Evolutionary conservation across 768 basidiomycete species (phyloP), one percentile per base, ranked within the genome.

Genomic region (Tulasnella sp.): DNA sequence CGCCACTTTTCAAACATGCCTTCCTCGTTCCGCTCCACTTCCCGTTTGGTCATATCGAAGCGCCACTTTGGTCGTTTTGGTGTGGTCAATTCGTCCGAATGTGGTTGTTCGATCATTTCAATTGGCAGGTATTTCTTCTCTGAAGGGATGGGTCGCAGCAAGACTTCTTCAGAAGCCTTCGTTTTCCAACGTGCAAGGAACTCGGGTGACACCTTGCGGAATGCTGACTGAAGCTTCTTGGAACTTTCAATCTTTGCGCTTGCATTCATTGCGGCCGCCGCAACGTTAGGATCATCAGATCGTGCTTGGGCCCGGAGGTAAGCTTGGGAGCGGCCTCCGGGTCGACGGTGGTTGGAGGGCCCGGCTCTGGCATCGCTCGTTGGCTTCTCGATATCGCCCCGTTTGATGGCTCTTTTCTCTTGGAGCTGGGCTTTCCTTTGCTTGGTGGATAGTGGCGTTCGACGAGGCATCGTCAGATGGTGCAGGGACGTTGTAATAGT

Each of bases 11-110:
- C 76, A 70, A 90, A 93, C 36, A 81, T 43, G 0, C 82, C 88
- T 65, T 90, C 86, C 69, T 97, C 93, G 66, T 94, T 96, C 52
- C 73, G 75, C 65, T 97, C 91, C 14, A 97, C 83, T 69, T 92
- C 86, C 21, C 77, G 79, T 73, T 94, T 97, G 37, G 81, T 76
- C 82, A 86, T 85, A 21, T 86, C 83, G 66, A 80, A 88, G 17
- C 78, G 73, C 87, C 92, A 96, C 67, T 84, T 90, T 2, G 93
- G 92, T 58, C 93, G 67, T 61, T 70, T 77, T 15, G 88, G 88
- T 64, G 75, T 74, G 11, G 65, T 67, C 59, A 78, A 61, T 15
- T 60, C 62, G n/a, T 62, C 61, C 11, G 62, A 63, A 17, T 37
- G 51, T 37, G 53, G 56, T 19, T 62, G 62, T 27, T 56, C 39